phyloP scores from a whole-genome alignment of 2,329 filamentous ascomycete species.

The Paramyrothecium roridum region DNA sequence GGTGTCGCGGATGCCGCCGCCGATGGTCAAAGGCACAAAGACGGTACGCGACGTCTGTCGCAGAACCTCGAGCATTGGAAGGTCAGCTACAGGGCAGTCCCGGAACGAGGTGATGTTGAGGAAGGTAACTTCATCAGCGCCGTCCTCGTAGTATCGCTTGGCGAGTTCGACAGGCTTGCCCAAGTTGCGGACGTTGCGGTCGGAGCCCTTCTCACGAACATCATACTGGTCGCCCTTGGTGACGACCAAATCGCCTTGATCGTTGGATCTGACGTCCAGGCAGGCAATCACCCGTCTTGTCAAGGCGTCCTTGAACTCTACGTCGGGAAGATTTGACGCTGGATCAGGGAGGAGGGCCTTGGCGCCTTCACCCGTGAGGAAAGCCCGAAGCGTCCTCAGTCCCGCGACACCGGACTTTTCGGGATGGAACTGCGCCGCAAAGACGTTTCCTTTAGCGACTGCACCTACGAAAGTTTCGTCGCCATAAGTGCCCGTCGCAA shows the following conservation, averaged over 20 bases:
- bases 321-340: conserved; percentile 10
- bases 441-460: conserved; percentile 77
- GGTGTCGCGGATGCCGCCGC: conserved; percentile 91
- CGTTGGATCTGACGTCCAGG: conserved; percentile 91
- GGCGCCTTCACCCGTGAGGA: conserved; percentile 69
- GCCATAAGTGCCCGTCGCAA: conserved; percentile 89
- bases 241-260: conserved; percentile 90
- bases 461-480: conserved; percentile 89
- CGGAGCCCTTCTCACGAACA: conserved; percentile 78
- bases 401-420: conserved; percentile 95
- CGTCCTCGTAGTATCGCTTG: conserved; percentile 89
- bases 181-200: conserved; percentile 75
- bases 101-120: conserved; percentile 98
- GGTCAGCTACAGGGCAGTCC: conserved; percentile 86
- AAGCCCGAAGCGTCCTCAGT: conserved; percentile 77
- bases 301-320: conserved; percentile 58
- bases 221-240: conserved; percentile 99
- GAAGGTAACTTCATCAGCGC: conserved; percentile 95
- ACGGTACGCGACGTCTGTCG: conserved; percentile 83
- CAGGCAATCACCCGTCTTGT: conserved; percentile 95
- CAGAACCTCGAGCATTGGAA: conserved; percentile 94
- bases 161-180: conserved; percentile 97
- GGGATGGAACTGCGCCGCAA: conserved; percentile 95
- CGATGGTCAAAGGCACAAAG: conserved; percentile 93
- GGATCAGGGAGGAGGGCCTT: conserved; percentile 39